Evolutionary conservation across 108 stramenopile species (phyloP).

Genomic region (Craspedostauros australis): DNA sequence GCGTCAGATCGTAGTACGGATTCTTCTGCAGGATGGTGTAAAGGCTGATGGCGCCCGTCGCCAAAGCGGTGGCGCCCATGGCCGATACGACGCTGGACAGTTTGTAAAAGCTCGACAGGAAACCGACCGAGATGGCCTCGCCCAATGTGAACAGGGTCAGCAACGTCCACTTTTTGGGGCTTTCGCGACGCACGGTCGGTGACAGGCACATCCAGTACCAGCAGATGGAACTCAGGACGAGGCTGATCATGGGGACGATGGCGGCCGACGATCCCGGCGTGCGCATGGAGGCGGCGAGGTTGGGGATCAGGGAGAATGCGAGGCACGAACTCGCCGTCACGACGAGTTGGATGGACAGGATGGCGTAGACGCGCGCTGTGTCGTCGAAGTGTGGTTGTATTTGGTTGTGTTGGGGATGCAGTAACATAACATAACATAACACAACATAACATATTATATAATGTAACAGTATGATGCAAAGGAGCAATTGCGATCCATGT

Average conservation of each 20-base stretch:
- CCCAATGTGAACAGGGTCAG: slow-evolving; percentile 72
- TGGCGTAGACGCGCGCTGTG: slow-evolving; percentile 72
- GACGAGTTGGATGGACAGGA: slow-evolving; percentile 63
- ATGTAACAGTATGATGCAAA: no score
- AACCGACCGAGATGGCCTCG: slow-evolving; percentile 67
- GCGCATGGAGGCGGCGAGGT: slow-evolving; percentile 22
- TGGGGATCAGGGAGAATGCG: slow-evolving; percentile 36
- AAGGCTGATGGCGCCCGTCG: slow-evolving; percentile 61
- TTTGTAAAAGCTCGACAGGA: slow-evolving; percentile 61
- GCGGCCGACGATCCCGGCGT: slow-evolving; percentile 10
- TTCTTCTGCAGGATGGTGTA: slow-evolving; percentile 81
- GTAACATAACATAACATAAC: no score
- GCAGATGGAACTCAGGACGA: slow-evolving; percentile 30
- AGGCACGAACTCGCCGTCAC: slow-evolving; percentile 55
- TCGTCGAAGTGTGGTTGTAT: no score
- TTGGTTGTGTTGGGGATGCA: no score
- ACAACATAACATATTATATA: no score
- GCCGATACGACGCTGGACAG: slow-evolving; percentile 59
- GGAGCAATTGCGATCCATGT: no score
- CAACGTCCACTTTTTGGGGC: slow-evolving; percentile 68
- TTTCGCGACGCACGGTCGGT: slow-evolving; percentile 44
- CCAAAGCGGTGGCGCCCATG: slow-evolving; percentile 59
- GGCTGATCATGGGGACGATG: slow-evolving; percentile 22
- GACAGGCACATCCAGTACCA: slow-evolving; percentile 45
- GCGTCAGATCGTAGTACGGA: slow-evolving; percentile 87